Evolutionary conservation across 2,329 filamentous ascomycete species (phyloP).

Genomic region (Furcasterigmium furcatum): DNA sequence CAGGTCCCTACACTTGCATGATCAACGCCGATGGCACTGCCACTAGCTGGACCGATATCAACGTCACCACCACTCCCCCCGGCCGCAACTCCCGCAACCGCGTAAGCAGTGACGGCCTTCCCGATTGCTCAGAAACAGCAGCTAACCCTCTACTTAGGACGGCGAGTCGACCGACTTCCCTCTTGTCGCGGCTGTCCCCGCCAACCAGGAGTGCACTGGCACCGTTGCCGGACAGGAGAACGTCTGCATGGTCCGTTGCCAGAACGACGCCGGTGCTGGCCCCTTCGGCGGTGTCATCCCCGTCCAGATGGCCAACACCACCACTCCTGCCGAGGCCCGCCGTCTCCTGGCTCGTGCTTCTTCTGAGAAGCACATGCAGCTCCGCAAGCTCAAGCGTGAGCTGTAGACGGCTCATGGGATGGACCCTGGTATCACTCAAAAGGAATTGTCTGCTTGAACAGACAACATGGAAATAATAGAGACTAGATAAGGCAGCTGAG

Average conservation of each 20-base stretch:
- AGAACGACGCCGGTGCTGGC: constrained; percentile 52
- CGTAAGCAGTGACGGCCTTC: constrained; percentile 11
- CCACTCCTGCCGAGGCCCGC: constrained; percentile 10
- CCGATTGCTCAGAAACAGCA: background rate
- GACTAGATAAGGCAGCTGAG: too few species aligned
- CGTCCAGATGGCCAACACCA: constrained; percentile 8
- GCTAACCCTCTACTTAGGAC: constrained; percentile 17
- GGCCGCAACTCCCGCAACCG: constrained; percentile 45
- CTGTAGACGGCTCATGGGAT: background rate
- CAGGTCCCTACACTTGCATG: constrained; percentile 52
- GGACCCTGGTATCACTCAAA: too few species aligned
- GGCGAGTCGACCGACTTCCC: constrained; percentile 37
- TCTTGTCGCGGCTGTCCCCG: constrained; percentile 48
- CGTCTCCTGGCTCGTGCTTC: constrained; percentile 10
- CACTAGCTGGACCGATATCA: constrained; percentile 42
- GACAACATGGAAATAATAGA: too few species aligned
- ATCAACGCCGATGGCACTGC: constrained; percentile 54
- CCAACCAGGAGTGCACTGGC: constrained; percentile 49
- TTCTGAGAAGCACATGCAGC: constrained; percentile 1
- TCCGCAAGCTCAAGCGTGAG: background rate
- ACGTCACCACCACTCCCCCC: constrained; percentile 47
- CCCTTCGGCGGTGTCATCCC: constrained; percentile 48
- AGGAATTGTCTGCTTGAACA: too few species aligned
- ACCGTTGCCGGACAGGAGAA: constrained; percentile 51
- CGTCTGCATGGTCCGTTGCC: constrained; percentile 56